Percentiles rank a stretch among this genome's conserved stretches.
Evolutionary conservation across 192 early-diverging fungal species (phyloP).

Genomic region (Backusella psychrophila): DNA sequence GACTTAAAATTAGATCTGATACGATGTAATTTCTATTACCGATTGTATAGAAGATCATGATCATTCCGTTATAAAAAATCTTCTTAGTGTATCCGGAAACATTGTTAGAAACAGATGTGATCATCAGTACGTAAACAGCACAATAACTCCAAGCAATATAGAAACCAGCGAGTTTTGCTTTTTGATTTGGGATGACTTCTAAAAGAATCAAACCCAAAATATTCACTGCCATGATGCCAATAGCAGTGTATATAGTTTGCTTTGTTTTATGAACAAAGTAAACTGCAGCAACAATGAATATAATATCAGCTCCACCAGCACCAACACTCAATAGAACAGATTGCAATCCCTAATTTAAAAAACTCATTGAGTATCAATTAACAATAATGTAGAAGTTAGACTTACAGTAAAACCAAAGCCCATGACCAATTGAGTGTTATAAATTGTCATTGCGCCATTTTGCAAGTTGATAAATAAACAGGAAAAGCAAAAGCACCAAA

Average conservation of each 20-base stretch:
- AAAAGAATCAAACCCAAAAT: slow-evolving; percentile 26
- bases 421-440: slow-evolving; percentile 15
- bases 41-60: slow-evolving; percentile 22
- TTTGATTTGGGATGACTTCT: slow-evolving; percentile 6
- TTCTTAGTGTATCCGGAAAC: slow-evolving; percentile 33
- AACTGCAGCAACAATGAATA: slow-evolving; percentile 11
- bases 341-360: slow-evolving; percentile 19
- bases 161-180: slow-evolving; percentile 20
- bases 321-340: slow-evolving; percentile 16
- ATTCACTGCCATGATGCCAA: slow-evolving; percentile 14
- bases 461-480: slow-evolving; percentile 21
- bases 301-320: slow-evolving; percentile 16
- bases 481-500: slow-evolving; percentile 18
- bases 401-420: slow-evolving; percentile 29
- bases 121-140: slow-evolving; percentile 14
- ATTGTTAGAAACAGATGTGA: slow-evolving; percentile 22
- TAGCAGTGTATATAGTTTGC: slow-evolving; percentile 18
- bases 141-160: slow-evolving; percentile 22
- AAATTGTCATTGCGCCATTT: slow-evolving; percentile 35
- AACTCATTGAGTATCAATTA: neutral
- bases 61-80: slow-evolving; percentile 20
- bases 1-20: neutral
- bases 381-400: neutral
- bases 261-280: slow-evolving; percentile 6
- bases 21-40: neutral